Percentiles rank a stretch among this genome's conserved stretches.
Evolutionary conservation across 441 rosid genomes (phyloP).

Genomic region (Arabidopsis lyrata): DNA sequence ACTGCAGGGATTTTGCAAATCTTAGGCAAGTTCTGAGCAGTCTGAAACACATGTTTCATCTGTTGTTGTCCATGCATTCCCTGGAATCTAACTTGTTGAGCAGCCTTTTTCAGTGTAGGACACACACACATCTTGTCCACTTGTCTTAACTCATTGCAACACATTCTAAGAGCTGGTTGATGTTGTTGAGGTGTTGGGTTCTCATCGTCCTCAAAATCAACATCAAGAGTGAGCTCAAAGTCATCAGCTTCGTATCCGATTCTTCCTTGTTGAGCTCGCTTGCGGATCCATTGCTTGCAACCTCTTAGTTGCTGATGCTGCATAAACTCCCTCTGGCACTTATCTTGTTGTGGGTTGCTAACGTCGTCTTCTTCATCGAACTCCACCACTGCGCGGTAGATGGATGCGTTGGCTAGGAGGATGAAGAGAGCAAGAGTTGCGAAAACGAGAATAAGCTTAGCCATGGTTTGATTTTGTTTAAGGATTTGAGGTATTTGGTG

Average conservation of each 20-base stretch:
- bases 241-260: slow-evolving; percentile 36
- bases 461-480: slow-evolving; percentile 28
- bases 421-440: slow-evolving; percentile 24
- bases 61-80: slow-evolving; percentile 28
- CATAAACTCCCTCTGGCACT: slow-evolving; percentile 35
- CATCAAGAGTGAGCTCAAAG: slow-evolving; percentile 29
- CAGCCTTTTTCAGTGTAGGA: slow-evolving; percentile 26
- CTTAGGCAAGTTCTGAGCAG: slow-evolving; percentile 27
- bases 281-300: slow-evolving; percentile 29
- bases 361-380: slow-evolving; percentile 26
- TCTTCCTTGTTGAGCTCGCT: slow-evolving; percentile 34
- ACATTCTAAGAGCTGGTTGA: slow-evolving; percentile 14
- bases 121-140: slow-evolving; percentile 34
- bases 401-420: slow-evolving; percentile 37
- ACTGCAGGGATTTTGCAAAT: slow-evolving; percentile 23
- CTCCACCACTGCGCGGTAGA: slow-evolving; percentile 31
- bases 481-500: slow-evolving; percentile 13
- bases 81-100: slow-evolving; percentile 17
- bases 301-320: slow-evolving; percentile 26
- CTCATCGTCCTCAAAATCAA: slow-evolving; percentile 19
- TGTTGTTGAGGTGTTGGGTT: slow-evolving; percentile 10
- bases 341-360: neutral
- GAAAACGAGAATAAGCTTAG: slow-evolving; percentile 37
- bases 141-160: slow-evolving; percentile 31
- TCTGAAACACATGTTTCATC: slow-evolving; percentile 19